A percentile compares a stretch with the other conserved stretches of the same genome.
These are phyloP conservation scores for Epichloe uncinata DNA, from an alignment of 2,329 filamentous ascomycete genomes.

Conservation along the genomic window DNA sequence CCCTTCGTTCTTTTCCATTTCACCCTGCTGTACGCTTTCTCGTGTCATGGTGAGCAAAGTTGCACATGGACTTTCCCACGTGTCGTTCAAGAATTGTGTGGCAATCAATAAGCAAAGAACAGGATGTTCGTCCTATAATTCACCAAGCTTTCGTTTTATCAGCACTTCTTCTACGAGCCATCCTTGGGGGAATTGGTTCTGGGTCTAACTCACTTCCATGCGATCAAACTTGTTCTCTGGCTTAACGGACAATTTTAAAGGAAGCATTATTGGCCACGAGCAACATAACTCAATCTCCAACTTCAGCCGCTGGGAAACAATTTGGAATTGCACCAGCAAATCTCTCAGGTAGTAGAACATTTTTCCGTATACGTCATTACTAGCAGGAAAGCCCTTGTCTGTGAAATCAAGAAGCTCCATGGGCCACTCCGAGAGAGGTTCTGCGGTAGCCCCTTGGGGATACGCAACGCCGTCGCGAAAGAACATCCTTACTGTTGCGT, in stretches of 20 bases:
- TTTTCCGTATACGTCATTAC: slow-evolving; percentile 17
- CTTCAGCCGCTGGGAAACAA: background rate
- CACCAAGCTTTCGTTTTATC: slow-evolving; percentile 8
- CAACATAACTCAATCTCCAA: background rate
- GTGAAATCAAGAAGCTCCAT: slow-evolving; percentile 13
- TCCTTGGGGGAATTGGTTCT: too few species aligned
- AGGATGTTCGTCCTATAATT: slow-evolving; percentile 8
- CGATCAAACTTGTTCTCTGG: slow-evolving; percentile 6
- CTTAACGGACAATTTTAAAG: background rate
- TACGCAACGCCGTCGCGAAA: background rate
- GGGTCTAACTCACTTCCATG: slow-evolving; percentile 7
- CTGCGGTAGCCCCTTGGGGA: slow-evolving; percentile 7
- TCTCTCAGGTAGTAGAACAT: slow-evolving; percentile 15
- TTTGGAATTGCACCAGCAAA: slow-evolving; percentile 11
- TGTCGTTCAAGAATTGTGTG: slow-evolving; percentile 10
- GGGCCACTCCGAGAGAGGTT: slow-evolving; percentile 17
- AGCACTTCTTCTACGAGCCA: background rate
- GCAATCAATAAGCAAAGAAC: slow-evolving; percentile 3
- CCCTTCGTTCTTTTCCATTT: background rate
- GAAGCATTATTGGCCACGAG: background rate
- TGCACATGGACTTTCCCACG: slow-evolving; percentile 14
- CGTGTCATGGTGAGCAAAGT: slow-evolving; percentile 10
- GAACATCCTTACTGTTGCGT: background rate
- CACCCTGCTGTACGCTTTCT: background rate
- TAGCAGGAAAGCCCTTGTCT: slow-evolving; percentile 3